Conservation (phyloP, 257 asterid genomes). For the Euphrasia confusa region DNA sequence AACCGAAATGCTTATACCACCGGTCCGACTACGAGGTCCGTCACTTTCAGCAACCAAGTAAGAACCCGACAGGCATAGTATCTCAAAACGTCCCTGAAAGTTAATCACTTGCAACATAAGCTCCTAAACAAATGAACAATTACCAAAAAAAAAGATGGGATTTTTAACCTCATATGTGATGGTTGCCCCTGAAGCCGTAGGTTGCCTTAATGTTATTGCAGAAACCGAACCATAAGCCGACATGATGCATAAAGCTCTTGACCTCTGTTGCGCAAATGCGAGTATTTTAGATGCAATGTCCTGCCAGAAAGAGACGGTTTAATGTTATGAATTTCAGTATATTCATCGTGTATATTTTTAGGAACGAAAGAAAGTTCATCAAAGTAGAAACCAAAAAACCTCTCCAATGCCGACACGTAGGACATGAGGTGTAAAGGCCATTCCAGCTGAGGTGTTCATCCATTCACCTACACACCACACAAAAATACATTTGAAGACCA, state of each 20-base stretch:
- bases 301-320: slow-evolving; percentile 31
- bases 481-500: slow-evolving; percentile 7
- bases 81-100: slow-evolving; percentile 64
- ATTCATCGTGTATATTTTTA: neutral
- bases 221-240: slow-evolving; percentile 87
- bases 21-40: slow-evolving; percentile 59
- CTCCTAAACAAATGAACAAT: slow-evolving; percentile 3
- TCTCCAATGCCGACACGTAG: slow-evolving; percentile 58
- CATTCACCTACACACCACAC: slow-evolving; percentile 61
- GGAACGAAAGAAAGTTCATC: neutral
- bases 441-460: slow-evolving; percentile 90
- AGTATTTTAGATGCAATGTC: slow-evolving; percentile 73
- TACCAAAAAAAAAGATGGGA: neutral
- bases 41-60: slow-evolving; percentile 61
- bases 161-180: slow-evolving; percentile 77
- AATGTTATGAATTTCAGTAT: neutral
- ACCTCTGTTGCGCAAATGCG: slow-evolving; percentile 85
- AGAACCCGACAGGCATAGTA: slow-evolving; percentile 70
- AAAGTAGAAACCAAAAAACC: slow-evolving; percentile 37
- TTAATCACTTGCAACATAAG: slow-evolving; percentile 20
- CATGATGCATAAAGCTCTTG: slow-evolving; percentile 86
- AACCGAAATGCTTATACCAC: slow-evolving; percentile 69
- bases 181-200: slow-evolving; percentile 52
- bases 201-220: slow-evolving; percentile 67
- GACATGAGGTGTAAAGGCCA: slow-evolving; percentile 82